Base-by-base conservation (phyloP, 306 rosid species). In the Ormosia emarginata region DNA sequence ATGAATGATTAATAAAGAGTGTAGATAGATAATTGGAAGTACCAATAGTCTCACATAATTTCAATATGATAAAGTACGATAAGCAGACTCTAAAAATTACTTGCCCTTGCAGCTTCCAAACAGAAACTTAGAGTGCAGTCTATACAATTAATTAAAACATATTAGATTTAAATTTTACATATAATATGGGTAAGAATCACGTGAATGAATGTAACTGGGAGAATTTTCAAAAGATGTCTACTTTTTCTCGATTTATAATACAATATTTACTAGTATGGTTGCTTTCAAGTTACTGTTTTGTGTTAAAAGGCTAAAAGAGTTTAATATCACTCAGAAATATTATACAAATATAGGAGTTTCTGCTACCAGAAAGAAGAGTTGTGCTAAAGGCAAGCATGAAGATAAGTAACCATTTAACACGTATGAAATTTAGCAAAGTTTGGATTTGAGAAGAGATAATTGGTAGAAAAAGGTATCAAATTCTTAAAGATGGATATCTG, bases 401-500 rank as follows among this genome's bases (percentile, higher is more conserved):
- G 68, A 29, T 17, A 8, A 56, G 14, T 7, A 68, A 32, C 46
- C 7, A 34, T 32, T 69, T 57, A 33, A 58, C 62, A 29, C 7
- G 6, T 11, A 36, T 3, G n/a, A 67, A n/a, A 18, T 72, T 34
- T 24, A 14, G 58, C 3, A 6, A 41, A 43, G 66, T 52, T 80
- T 62, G 46, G 24, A 64, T 40, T n/a, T 73, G 41, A 40, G 39
- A 40, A 61, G 18, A 43, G 68, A 74, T 73, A 55, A 53, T 74
- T 81, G 43, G 24, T 74, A 73, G 32, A 30, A 66, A 58, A 52
- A 15, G 52, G 75, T 32, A 52, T 65, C 40, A 64, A 79, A 53
- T 53, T 81, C 58, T 81, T 64, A 9, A 73, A 73, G 71, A 74
- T 18, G 32, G 49, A 72, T 50, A 71, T 65, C 39, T 24, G 44